Evolutionary conservation across 352 stramenopile species (phyloP), one percentile per base, ranked within the genome.

Genomic region (Phytophthora multivora): DNA sequence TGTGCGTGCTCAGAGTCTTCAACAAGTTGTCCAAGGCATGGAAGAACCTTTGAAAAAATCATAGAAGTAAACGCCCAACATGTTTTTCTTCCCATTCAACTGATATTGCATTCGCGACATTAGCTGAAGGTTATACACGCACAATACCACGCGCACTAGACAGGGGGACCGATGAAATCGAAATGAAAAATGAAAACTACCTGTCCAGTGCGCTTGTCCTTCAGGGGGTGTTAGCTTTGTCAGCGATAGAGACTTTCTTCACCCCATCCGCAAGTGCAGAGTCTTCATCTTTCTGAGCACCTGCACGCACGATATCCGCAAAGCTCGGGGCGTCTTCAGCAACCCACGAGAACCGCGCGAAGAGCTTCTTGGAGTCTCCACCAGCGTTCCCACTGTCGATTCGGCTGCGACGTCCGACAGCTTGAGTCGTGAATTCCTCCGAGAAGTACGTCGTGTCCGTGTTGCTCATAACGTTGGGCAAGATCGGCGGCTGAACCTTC

Each of bases 401-500:
- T 38, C 70, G 77, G 51, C 83, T 91, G 26, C 59, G 75, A 1
- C 79, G 77, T 26, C 80, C 83, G 9, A 93, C 83, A 0, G 63
- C 69, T 35, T 87, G 71, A 6, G 78, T 82, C 11, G 83, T 96
- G 49, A 93, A 98, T 53, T 98, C 92, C 43, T 98, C 80, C 21
- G 96, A 90, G 61, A 98, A 98, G 75, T 98, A 93, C 40, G 83
- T 81, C n/a, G 96, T 91, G 74, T 98, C 96, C 13, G 89, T 77
- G 61, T 90, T 89, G 69, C 82, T 90, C 41, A 90, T 68, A 15
- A 98, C 81, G 39, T 80, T 83, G n/a, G 95, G 92, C 28, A 92
- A 62, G 38, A 98, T 91, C 6, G 95, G 95, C 38, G 96, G 93
- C 52, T 79, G 71, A 35, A 98, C 63, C 71, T 97, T 86, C 55